Base-by-base conservation (phyloP, 345 rosid species). In the Carallia brachiata region DNA sequence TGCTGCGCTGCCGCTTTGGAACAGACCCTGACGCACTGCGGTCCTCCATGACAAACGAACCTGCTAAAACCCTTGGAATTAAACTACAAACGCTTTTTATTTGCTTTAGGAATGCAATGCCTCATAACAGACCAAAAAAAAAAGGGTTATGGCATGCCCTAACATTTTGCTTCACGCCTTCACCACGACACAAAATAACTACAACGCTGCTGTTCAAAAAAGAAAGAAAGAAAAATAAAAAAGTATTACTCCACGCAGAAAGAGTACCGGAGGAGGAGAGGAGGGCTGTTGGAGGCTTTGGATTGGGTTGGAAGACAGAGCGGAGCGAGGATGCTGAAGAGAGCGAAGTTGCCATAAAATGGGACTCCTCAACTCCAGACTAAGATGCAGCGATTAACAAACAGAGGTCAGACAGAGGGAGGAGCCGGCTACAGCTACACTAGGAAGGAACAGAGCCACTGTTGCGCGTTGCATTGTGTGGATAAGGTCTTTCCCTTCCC, bases 281-380 rank as follows among this genome's bases (percentile, higher is more conserved):
- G 76, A 84, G 70, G 71, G 83, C 19, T 27, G 79, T 75, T 58
- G 86, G 69, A 69, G 77, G 67, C 68, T 74, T 85, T 15, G 73
- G 81, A 55, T 80, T 82, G 66, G 75, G 63, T 32, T 68, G 83
- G 75, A 78, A 70, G 62, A 70, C 31, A 70, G 90, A 74, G 10
- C 70, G 71, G 4, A 81, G 62, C 10, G 75, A 72, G 4, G 85
- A 32, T 2, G 79, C 34, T 59, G 81, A 67, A 61, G 83, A 84
- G 79, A 84, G 78, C 7, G 86, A 84, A 65, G 87, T 59, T 3
- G 97, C 94, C 95, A 88, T 88, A 69, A 63, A 37, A 78, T 12
- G 50, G 50, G 12, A 12, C 0, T 12, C 50, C 50, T 69, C 56
- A 57, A 40, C 40, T 32, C 47, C 7, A 6, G 65, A 36, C 37